phyloP scores from a whole-genome alignment of 768 basidiomycete species.

The Trametes maxima region DNA sequence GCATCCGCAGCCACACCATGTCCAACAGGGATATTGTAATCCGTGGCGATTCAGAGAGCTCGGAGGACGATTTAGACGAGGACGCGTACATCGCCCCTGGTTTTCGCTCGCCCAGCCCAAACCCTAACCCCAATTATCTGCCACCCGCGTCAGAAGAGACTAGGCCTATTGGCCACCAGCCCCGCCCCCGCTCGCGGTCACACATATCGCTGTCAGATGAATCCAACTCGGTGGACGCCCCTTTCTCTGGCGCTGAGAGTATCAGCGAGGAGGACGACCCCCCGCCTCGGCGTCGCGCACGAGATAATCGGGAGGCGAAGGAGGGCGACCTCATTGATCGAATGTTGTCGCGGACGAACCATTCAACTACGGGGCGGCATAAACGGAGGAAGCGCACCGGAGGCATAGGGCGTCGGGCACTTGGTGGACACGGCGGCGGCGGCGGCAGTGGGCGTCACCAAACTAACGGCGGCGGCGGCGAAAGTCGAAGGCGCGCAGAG shows the following conservation, averaged over 20 bases:
- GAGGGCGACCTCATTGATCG: constrained; percentile 63
- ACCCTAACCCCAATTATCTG: background rate
- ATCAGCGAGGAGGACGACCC: constrained; percentile 16
- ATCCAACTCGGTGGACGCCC: background rate
- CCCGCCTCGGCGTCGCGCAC: constrained; percentile 1
- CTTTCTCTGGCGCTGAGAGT: constrained; percentile 9
- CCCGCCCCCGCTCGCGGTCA: background rate
- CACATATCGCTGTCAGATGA: background rate
- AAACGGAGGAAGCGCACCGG: constrained; percentile 17
- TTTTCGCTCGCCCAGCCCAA: background rate
- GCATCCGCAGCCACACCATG: constrained; percentile 37
- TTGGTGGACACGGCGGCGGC: constrained; percentile 21
- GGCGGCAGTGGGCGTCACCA: background rate
- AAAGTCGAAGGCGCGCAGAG: background rate
- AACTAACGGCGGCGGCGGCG: background rate
- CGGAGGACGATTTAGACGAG: constrained; percentile 34
- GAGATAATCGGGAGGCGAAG: constrained; percentile 34
- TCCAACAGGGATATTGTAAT: constrained; percentile 38
- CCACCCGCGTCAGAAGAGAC: constrained; percentile 3
- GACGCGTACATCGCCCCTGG: background rate
- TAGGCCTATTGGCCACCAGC: constrained; percentile 17
- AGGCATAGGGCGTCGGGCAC: constrained; percentile 23
- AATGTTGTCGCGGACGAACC: constrained; percentile 58
- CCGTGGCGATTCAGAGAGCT: constrained; percentile 67
- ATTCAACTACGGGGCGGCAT: background rate